Conservation (phyloP, 495 filamentous ascomycete genomes). For the Darksidea phi region DNA sequence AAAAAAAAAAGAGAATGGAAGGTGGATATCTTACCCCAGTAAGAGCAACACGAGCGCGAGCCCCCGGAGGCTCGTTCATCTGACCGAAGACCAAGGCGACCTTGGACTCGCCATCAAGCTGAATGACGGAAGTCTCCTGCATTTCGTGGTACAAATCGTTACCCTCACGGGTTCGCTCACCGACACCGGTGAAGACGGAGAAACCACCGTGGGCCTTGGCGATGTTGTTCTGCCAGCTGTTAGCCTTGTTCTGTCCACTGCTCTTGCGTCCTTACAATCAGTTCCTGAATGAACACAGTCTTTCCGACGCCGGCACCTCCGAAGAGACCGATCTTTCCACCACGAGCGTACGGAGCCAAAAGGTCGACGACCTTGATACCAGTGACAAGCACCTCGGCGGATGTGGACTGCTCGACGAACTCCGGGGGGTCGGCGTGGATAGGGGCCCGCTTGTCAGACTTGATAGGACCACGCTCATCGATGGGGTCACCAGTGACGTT, state of each 20-base stretch:
- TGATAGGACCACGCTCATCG: constrained; percentile 98
- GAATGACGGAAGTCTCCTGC: constrained; percentile 99
- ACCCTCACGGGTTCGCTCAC: constrained; percentile 99
- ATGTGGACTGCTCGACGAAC: constrained; percentile 93
- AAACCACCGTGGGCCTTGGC: constrained; percentile 99
- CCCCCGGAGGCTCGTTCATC: constrained; percentile 99
- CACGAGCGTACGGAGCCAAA: constrained; percentile 97
- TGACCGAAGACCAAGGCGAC: constrained; percentile 99
- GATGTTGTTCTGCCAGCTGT: constrained; percentile 80
- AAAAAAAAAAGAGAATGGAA: no score
- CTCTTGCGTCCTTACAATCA: constrained; percentile 63
- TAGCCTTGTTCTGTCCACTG: constrained; percentile 3
- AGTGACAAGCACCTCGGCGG: constrained; percentile 93
- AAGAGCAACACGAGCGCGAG: constrained; percentile 98
- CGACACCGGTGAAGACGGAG: constrained; percentile 99
- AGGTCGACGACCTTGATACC: constrained; percentile 99
- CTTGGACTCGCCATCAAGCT: constrained; percentile 99
- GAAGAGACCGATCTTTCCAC: constrained; percentile 99
- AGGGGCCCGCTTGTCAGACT: constrained; percentile 77
- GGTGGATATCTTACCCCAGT: no score
- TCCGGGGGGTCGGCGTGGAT: constrained; percentile 91
- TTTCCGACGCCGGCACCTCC: constrained; percentile 99
- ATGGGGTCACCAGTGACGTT: constrained; percentile 99
- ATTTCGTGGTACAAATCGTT: constrained; percentile 99
- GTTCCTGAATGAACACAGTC: constrained; percentile 99